Percentiles rank a stretch among this genome's conserved stretches.
Evolutionary conservation across 345 rosid species (phyloP).

Genomic region (Brassica carinata): DNA sequence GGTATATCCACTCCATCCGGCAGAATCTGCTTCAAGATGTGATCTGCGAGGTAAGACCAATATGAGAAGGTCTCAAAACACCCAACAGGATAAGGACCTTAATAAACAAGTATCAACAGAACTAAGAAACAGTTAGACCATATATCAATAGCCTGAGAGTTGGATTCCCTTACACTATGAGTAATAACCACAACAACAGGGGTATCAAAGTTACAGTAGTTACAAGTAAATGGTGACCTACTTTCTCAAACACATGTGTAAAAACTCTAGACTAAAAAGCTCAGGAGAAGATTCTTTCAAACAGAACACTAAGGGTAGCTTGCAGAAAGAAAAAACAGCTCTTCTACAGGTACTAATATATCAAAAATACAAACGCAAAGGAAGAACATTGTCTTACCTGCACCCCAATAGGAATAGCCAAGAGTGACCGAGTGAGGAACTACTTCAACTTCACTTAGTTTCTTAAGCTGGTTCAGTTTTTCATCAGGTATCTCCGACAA

Average conservation of each 20-base stretch:
- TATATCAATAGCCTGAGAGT: not conserved
- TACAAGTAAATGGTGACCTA: too few relatives aligned
- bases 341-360: not conserved
- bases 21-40: slow-evolving; percentile 81
- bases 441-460: slow-evolving; percentile 58
- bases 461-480: slow-evolving; percentile 63
- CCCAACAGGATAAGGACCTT: slow-evolving; percentile 10
- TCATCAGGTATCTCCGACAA: slow-evolving; percentile 64
- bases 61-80: slow-evolving; percentile 26
- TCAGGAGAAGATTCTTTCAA: not conserved
- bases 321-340: not conserved
- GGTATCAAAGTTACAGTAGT: not conserved
- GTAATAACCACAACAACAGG: not conserved
- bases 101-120: not conserved
- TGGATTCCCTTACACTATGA: slow-evolving; percentile 1
- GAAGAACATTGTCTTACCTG: slow-evolving; percentile 50
- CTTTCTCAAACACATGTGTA: too few relatives aligned
- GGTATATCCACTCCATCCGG: slow-evolving; percentile 92
- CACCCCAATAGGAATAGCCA: slow-evolving; percentile 94
- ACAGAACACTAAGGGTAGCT: not conserved
- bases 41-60: slow-evolving; percentile 52
- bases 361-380: not conserved
- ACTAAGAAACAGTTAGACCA: not conserved
- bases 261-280: not conserved
- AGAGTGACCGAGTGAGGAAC: slow-evolving; percentile 73